Evolutionary conservation across 2,329 filamentous ascomycete genomes (phyloP).

Genomic region (Periglandula ipomoeae): DNA sequence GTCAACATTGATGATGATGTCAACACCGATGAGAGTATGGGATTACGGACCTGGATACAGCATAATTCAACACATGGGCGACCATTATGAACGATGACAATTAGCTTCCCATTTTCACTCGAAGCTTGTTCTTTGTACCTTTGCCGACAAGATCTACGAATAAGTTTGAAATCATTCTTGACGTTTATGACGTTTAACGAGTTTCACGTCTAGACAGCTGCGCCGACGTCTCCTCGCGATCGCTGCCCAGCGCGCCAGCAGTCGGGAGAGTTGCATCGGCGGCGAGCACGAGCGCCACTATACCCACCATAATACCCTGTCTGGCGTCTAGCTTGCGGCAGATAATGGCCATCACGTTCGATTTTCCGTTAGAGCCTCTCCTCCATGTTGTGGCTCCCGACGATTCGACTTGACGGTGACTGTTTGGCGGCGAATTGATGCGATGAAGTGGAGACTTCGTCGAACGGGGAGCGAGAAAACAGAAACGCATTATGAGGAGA

Average conservation of each 20-base stretch:
- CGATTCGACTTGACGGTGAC: neutral
- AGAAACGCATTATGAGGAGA: neutral
- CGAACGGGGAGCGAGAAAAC: neutral
- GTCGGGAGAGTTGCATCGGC: slow-evolving; percentile 24
- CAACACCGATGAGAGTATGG: slow-evolving; percentile 28
- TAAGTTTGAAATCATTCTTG: slow-evolving; percentile 20
- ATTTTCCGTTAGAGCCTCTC: neutral
- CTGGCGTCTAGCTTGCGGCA: slow-evolving; percentile 21
- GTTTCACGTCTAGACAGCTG: slow-evolving; percentile 37
- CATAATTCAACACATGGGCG: slow-evolving; percentile 31
- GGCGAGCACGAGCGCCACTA: slow-evolving; percentile 28
- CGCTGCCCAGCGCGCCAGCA: slow-evolving; percentile 20
- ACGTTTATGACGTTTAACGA: slow-evolving; percentile 39
- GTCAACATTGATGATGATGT: slow-evolving; percentile 27
- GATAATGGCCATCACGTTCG: slow-evolving; percentile 23
- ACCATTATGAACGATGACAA: slow-evolving; percentile 29
- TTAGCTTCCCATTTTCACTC: slow-evolving; percentile 17
- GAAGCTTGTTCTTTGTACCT: slow-evolving; percentile 8
- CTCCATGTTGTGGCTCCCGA: neutral
- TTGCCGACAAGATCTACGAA: slow-evolving; percentile 10
- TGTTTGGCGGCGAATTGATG: slow-evolving; percentile 3
- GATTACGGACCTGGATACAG: slow-evolving; percentile 30
- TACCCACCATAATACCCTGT: slow-evolving; percentile 32
- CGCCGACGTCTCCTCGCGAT: slow-evolving; percentile 23
- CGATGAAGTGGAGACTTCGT: neutral